Evolutionary conservation across 176 grass and related monocot species (phyloP), one percentile per base, ranked within the genome.

Genomic region (Panicum miliaceum): DNA sequence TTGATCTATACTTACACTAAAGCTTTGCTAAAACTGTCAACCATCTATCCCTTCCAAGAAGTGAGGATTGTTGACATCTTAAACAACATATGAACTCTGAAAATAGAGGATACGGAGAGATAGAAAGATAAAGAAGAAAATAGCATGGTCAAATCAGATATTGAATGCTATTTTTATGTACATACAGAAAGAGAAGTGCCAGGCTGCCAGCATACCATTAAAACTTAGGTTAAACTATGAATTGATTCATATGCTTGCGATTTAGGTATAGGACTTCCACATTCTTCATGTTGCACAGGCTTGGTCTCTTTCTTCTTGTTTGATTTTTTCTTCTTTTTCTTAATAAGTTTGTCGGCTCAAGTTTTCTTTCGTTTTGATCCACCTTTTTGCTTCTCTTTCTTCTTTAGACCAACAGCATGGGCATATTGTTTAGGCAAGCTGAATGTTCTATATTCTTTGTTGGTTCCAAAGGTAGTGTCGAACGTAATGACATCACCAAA

Each of bases 271-370:
- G 12, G 22, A 15, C 41, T 46, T 27, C 12, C 41, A 46, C 12
- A n/a, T 27, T 71, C 11, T 71, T 20, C 68, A 15, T 27, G n/a
- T 10, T 42, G 12, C 42, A 46, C 9, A 47, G 0, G n/a, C 6
- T 46, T 71, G 41, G 1, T 52, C 5, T 4, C 1, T 51, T 52
- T 73, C 2, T 19, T 73, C 23, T 50, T 32, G 0, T 64, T 16
- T 15, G 61, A 4, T 64, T 64, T 14, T 61, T 72, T 52, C 42
- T 71, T 71, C n/a, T 71, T 71, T 71, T 43, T 27, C 10, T 75
- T 57, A 1, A n/a, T 20, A 7, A 41, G 38, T 41, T 59, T 59
- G 4, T 76, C 73, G 35, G 3, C 5, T 19, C 34, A 76, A 40
- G 10, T 14, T 75, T 75, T 75, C 16, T 56, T 37, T 25, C 20